phyloP scores from a whole-genome alignment of 1,284 basidiomycete species.

The Abortiporus biennis region DNA sequence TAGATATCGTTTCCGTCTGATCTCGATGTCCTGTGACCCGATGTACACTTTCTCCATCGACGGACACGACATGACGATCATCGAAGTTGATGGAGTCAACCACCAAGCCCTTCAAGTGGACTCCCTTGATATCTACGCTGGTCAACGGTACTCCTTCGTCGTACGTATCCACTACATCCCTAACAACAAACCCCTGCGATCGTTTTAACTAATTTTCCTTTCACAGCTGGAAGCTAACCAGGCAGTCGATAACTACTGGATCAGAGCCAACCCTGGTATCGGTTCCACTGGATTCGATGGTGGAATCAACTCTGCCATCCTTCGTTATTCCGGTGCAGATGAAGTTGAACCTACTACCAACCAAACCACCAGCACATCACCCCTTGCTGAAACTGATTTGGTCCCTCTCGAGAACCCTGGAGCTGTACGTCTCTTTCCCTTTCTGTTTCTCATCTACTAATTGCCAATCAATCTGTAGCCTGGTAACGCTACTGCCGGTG shows the following conservation, averaged over 20 bases:
- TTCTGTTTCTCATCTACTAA: no score
- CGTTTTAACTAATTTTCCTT: not conserved
- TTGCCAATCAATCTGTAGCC: slow-evolving; percentile 20
- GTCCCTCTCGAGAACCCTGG: slow-evolving; percentile 14
- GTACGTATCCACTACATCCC: slow-evolving; percentile 16
- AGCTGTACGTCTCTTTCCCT: slow-evolving; percentile 9
- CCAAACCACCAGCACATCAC: slow-evolving; percentile 15
- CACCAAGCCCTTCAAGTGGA: slow-evolving; percentile 23
- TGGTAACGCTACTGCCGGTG: slow-evolving; percentile 19
- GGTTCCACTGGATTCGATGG: slow-evolving; percentile 23
- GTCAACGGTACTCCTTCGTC: slow-evolving; percentile 29
- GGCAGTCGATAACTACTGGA: slow-evolving; percentile 34
- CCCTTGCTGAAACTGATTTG: slow-evolving; percentile 23
- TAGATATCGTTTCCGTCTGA: slow-evolving; percentile 1
- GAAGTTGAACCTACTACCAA: slow-evolving; percentile 35
- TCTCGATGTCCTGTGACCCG: not conserved
- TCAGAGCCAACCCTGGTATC: slow-evolving; percentile 33
- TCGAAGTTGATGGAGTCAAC: slow-evolving; percentile 28
- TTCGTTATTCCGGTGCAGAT: slow-evolving; percentile 29
- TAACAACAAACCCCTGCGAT: slow-evolving; percentile 9
- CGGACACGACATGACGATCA: slow-evolving; percentile 19
- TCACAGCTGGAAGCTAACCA: slow-evolving; percentile 26
- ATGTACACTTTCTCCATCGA: not conserved
- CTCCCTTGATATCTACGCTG: slow-evolving; percentile 31
- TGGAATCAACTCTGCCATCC: slow-evolving; percentile 29